Evolutionary conservation across 163 green algal genomes (phyloP).

Genomic region (Scenedesmus sp.): DNA sequence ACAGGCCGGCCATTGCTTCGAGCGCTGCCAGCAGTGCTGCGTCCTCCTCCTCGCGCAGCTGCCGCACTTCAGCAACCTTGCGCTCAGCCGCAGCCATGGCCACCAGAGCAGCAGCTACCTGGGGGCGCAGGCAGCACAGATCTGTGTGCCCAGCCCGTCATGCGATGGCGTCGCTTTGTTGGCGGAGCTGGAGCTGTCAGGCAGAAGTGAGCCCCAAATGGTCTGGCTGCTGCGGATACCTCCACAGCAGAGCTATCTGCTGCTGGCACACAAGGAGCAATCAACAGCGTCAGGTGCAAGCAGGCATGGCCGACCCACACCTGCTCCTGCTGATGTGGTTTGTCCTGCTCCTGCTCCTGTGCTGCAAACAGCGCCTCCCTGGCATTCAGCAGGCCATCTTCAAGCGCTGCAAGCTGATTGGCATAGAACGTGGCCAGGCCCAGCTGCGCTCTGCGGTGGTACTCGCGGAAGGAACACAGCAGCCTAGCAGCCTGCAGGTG

Average conservation of each 20-base stretch:
- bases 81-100: constrained; percentile 32
- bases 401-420: constrained; percentile 69
- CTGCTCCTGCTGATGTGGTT: background rate
- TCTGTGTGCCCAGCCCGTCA: no score
- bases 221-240: no score
- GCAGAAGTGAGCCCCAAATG: no score
- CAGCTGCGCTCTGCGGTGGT: constrained; percentile 66
- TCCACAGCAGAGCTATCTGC: background rate
- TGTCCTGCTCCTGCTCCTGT: constrained; percentile 19
- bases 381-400: constrained; percentile 62
- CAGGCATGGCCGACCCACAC: background rate
- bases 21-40: constrained; percentile 37
- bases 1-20: constrained; percentile 55
- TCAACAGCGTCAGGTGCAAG: background rate
- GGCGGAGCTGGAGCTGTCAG: no score
- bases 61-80: constrained; percentile 71
- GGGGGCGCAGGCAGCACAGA: background rate
- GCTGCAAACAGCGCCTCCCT: constrained; percentile 60
- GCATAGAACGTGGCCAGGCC: constrained; percentile 70
- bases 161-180: no score
- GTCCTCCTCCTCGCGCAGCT: constrained; percentile 79
- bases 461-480: constrained; percentile 67
- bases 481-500: constrained; percentile 64
- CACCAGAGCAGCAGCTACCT: constrained; percentile 44
- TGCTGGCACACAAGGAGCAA: background rate